phyloP scores from a whole-genome alignment of 2,329 filamentous ascomycete species.

The Aspergillus unguis region DNA sequence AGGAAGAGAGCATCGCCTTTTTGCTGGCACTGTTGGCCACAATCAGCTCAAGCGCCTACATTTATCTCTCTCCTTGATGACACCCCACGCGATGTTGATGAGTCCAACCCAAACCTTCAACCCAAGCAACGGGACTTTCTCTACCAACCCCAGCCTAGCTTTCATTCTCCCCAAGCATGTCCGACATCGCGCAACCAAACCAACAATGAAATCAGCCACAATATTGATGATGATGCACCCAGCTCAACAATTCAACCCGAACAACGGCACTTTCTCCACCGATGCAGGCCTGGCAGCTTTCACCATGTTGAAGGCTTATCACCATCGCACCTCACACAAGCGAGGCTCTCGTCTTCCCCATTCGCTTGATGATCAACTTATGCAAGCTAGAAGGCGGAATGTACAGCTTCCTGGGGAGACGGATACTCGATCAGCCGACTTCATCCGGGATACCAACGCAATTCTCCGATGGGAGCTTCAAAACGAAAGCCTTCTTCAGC shows the following conservation, averaged over 20 bases:
- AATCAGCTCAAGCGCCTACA: conserved; percentile 21
- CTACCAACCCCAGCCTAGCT: conserved; percentile 37
- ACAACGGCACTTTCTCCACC: conserved; percentile 48
- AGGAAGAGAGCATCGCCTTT: conserved; percentile 1
- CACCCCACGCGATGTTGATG: conserved; percentile 36
- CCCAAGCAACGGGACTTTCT: conserved; percentile 44
- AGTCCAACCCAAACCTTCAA: conserved; percentile 40
- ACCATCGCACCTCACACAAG: conserved; percentile 3
- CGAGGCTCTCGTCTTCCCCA: conserved; percentile 15
- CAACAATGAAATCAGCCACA: not conserved
- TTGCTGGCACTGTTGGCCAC: not conserved
- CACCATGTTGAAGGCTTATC: not conserved
- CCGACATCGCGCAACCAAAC: too few relatives aligned
- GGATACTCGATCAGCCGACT: conserved; percentile 26
- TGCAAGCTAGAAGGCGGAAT: conserved; percentile 14
- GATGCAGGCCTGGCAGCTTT: conserved; percentile 28
- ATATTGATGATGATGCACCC: conserved; percentile 37
- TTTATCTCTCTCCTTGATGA: conserved; percentile 25
- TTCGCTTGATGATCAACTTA: conserved; percentile 33
- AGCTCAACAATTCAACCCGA: conserved; percentile 36
- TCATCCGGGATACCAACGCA: conserved; percentile 29
- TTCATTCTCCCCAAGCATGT: too few relatives aligned
- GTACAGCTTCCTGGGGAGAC: conserved; percentile 14
- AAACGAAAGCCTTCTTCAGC: conserved; percentile 29
- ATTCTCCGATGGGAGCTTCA: conserved; percentile 40